phyloP scores from a whole-genome alignment of 768 basidiomycete genomes.

The Saitozyma sp. region DNA sequence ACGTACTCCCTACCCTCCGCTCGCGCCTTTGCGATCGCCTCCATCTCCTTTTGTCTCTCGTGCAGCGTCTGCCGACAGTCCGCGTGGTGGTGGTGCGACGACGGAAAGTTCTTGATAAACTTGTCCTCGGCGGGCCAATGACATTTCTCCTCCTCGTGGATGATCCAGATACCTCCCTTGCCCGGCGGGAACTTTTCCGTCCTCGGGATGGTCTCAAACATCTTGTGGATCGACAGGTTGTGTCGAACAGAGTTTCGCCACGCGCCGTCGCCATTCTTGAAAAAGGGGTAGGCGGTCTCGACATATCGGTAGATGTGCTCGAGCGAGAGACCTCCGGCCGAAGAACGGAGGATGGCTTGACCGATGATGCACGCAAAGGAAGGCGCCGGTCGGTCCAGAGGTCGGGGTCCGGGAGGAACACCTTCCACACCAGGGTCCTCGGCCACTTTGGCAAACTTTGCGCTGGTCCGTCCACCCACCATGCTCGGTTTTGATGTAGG shows the following conservation, averaged over 20 bases:
- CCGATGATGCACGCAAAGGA: slow-evolving; percentile 96
- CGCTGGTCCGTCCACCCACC: slow-evolving; percentile 31
- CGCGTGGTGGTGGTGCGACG: slow-evolving; percentile 36
- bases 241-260: slow-evolving; percentile 99
- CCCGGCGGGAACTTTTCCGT: slow-evolving; percentile 41
- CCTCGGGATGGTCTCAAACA: slow-evolving; percentile 79
- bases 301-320: slow-evolving; percentile 98
- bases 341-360: slow-evolving; percentile 84
- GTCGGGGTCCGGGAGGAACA: slow-evolving; percentile 81
- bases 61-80: slow-evolving; percentile 41
- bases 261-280: slow-evolving; percentile 85
- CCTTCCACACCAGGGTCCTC: slow-evolving; percentile 48
- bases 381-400: slow-evolving; percentile 72
- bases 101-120: slow-evolving; percentile 47
- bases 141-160: slow-evolving; percentile 42
- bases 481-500: slow-evolving; percentile 13
- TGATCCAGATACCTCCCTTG: slow-evolving; percentile 49
- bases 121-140: slow-evolving; percentile 45
- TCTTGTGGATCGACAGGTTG: slow-evolving; percentile 86
- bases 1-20: slow-evolving; percentile 39
- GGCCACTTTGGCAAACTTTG: slow-evolving; percentile 43
- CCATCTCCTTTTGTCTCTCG: slow-evolving; percentile 39
- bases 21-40: slow-evolving; percentile 37
- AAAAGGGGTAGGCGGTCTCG: slow-evolving; percentile 87
- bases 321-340: slow-evolving; percentile 78